Evolutionary conservation across 2,329 filamentous ascomycete species (phyloP), one percentile per base, ranked within the genome.

Genomic region (Claviceps monticola): DNA sequence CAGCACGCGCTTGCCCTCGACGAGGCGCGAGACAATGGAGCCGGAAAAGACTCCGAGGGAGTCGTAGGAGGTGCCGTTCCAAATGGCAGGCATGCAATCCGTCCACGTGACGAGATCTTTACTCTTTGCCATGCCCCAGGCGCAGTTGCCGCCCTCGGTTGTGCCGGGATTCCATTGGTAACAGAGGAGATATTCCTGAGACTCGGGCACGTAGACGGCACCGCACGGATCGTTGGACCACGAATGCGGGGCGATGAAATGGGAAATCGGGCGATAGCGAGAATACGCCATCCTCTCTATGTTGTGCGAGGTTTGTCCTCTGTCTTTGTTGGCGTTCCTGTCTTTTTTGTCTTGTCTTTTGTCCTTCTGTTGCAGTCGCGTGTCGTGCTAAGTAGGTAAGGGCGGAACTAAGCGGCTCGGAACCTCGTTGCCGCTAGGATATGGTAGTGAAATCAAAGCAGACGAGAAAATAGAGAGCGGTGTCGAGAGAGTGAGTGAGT

Each of bases 31-130:
- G 36, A 71, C 68, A n/a, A 71, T 68, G 19, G 63, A 65, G 5
- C 71, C 70, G 41, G 71, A 70, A 50, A 72, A 73, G 13, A 73
- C 68, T 38, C 68, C 68, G 14, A 70, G 51, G 0, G 65, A 66
- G 53, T 72, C 70, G 38, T 72, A 72, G 21, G 66, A 62, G 7
- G 61, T 61, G 39, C 56, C 56, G 45, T 56, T 57, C 48, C 51
- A 56, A 5, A 57, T 49, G 5, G 56, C 51, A 42, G 53, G 53
- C 44, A 53, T 50, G 23, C 54, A 57, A 8, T 57, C 56, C 6
- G 49, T n/a, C 56, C 43, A 69, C 17, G 64, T 70, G n/a, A 71
- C 62, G 8, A 73, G 61, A 49, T 73, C 67, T 37, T 64, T 60
- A 1, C 69, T 72, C 37, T 64, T 67, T 16, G 66, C 65, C 53